phyloP scores from a whole-genome alignment of 306 rosid genomes.

The Erythrophleum fordii region DNA sequence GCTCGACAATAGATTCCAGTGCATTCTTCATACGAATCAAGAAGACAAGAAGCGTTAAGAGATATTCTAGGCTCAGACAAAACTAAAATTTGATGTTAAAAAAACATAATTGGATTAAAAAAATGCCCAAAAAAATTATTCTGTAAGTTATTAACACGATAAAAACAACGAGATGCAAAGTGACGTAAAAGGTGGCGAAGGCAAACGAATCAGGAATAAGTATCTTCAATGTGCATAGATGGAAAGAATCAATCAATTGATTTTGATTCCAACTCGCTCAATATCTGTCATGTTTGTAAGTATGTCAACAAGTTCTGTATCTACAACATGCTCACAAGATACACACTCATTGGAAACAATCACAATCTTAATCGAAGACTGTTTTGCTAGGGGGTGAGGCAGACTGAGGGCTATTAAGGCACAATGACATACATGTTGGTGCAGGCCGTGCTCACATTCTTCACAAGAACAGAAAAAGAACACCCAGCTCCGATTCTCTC shows the following conservation, averaged over 20 bases:
- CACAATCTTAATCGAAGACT: constrained; percentile 39
- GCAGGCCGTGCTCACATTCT: constrained; percentile 41
- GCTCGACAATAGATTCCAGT: background rate
- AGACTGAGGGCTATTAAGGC: constrained; percentile 24
- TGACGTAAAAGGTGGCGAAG: background rate
- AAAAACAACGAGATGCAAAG: background rate
- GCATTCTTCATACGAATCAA: background rate
- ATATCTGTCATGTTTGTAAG: constrained; percentile 43
- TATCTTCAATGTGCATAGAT: constrained; percentile 17
- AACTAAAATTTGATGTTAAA: too few species aligned
- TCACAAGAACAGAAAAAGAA: constrained; percentile 39
- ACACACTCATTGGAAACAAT: constrained; percentile 50
- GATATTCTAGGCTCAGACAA: background rate
- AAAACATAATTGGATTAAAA: too few species aligned
- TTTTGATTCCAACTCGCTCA: constrained; percentile 34
- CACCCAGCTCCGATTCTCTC: constrained; percentile 43
- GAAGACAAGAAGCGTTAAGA: background rate
- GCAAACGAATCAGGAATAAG: constrained; percentile 27
- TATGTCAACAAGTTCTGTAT: constrained; percentile 52
- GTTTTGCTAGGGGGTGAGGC: constrained; percentile 35
- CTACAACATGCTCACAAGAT: constrained; percentile 64
- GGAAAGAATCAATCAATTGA: constrained; percentile 36
- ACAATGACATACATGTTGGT: constrained; percentile 39
- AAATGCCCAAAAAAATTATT: background rate
- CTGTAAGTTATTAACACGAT: background rate